phyloP scores from a whole-genome alignment of 768 basidiomycete species.

The Chalciporus piperatus region DNA sequence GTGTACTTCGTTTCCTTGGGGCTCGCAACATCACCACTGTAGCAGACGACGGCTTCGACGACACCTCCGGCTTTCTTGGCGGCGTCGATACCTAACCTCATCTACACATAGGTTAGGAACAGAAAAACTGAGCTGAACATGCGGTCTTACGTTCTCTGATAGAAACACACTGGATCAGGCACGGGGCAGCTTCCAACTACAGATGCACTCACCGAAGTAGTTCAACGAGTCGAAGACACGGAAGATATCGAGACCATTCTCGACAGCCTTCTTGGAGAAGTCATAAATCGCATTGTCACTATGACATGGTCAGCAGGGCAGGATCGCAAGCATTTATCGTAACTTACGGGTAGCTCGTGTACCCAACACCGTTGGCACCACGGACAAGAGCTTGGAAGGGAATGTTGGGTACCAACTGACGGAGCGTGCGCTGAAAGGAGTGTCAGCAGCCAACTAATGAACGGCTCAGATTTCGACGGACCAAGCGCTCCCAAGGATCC shows the following conservation, averaged over 20 bases:
- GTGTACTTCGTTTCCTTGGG: slow-evolving; percentile 97
- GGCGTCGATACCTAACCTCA: slow-evolving; percentile 97
- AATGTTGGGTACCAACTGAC: slow-evolving; percentile 97
- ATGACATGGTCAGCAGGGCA: slow-evolving; percentile 11
- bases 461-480: slow-evolving; percentile 34
- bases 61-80: slow-evolving; percentile 99
- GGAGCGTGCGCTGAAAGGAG: slow-evolving; percentile 67
- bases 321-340: background rate
- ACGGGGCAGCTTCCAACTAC: background rate
- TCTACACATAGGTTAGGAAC: slow-evolving; percentile 44
- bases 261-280: slow-evolving; percentile 99
- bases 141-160: slow-evolving; percentile 65
- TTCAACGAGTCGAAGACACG: slow-evolving; percentile 98
- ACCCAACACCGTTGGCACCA: slow-evolving; percentile 98
- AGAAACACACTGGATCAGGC: slow-evolving; percentile 6
- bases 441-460: slow-evolving; percentile 9
- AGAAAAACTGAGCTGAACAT: background rate
- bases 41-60: slow-evolving; percentile 95
- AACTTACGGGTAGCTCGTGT: slow-evolving; percentile 93
- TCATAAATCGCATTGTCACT: slow-evolving; percentile 99
- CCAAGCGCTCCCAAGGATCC: slow-evolving; percentile 98
- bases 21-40: slow-evolving; percentile 95
- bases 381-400: slow-evolving; percentile 98
- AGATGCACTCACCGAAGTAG: slow-evolving; percentile 75
- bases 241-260: slow-evolving; percentile 99